phyloP scores from a whole-genome alignment of 345 rosid genomes.

The Eucalyptus grandis region DNA sequence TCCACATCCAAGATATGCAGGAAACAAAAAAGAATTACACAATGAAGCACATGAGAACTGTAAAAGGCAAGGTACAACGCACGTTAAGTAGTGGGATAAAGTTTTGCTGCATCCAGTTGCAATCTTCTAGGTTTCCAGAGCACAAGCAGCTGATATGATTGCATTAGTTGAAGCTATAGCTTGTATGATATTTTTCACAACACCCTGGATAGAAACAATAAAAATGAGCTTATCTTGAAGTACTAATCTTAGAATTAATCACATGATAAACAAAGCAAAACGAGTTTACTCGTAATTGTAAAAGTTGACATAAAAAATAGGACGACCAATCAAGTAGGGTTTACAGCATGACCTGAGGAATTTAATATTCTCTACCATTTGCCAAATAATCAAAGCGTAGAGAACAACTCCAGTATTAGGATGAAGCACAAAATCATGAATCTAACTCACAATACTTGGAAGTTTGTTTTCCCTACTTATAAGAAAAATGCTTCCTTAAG shows the following conservation, averaged over 20 bases:
- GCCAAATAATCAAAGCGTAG: background rate
- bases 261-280: background rate
- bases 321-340: background rate
- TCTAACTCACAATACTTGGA: background rate
- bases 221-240: background rate
- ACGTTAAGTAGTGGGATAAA: slow-evolving; percentile 78
- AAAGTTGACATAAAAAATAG: background rate
- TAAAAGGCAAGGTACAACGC: slow-evolving; percentile 4
- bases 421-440: background rate
- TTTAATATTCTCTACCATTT: background rate
- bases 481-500: background rate
- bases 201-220: slow-evolving; percentile 41
- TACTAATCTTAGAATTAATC: background rate
- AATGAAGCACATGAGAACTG: background rate
- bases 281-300: background rate
- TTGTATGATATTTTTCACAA: slow-evolving; percentile 91
- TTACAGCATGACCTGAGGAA: background rate
- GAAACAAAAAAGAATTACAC: background rate
- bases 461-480: background rate
- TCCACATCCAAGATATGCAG: background rate
- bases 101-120: slow-evolving; percentile 95
- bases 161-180: slow-evolving; percentile 99
- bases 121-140: slow-evolving; percentile 88
- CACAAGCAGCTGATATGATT: slow-evolving; percentile 84
- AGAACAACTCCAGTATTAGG: background rate